phyloP scores from a whole-genome alignment of 1,139 yeast genomes.

The Pichia terricola region DNA sequence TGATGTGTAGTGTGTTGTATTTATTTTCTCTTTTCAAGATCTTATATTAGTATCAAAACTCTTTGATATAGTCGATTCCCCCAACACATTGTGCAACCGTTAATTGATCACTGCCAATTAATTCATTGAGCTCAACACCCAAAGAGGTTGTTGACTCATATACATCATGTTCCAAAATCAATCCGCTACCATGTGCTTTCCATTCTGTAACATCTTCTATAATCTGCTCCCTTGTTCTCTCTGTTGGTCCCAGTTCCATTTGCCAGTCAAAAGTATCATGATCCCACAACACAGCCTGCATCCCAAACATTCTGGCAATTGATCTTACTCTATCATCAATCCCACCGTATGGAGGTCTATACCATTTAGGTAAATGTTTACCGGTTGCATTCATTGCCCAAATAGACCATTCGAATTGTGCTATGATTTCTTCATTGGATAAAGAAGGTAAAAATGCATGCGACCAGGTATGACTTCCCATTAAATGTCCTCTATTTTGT shows the following conservation, averaged over 20 bases:
- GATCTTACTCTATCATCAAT: slow-evolving; percentile 76
- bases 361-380: slow-evolving; percentile 82
- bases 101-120: slow-evolving; percentile 48
- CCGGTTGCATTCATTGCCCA: slow-evolving; percentile 99
- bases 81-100: slow-evolving; percentile 82
- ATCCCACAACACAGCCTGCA: slow-evolving; percentile 87
- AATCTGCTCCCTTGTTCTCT: slow-evolving; percentile 42
- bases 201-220: slow-evolving; percentile 46
- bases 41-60: slow-evolving; percentile 7
- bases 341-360: slow-evolving; percentile 95
- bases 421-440: slow-evolving; percentile 69
- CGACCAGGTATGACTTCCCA: slow-evolving; percentile 91
- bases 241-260: slow-evolving; percentile 34
- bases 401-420: slow-evolving; percentile 88
- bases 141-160: slow-evolving; percentile 56
- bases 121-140: slow-evolving; percentile 47
- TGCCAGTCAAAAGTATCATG: slow-evolving; percentile 90
- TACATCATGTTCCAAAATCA: slow-evolving; percentile 82
- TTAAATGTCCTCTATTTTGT: slow-evolving; percentile 56
- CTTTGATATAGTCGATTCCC: slow-evolving; percentile 34
- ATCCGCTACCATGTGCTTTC: slow-evolving; percentile 40
- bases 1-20: too few relatives aligned
- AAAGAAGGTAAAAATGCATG: slow-evolving; percentile 76
- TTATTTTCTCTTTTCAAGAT: too few relatives aligned
- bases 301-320: slow-evolving; percentile 74